Percentiles rank a stretch among this genome's conserved stretches.
Conservation (phyloP, 805 yeast species). For the Saccharomycopsis javanensis region DNA sequence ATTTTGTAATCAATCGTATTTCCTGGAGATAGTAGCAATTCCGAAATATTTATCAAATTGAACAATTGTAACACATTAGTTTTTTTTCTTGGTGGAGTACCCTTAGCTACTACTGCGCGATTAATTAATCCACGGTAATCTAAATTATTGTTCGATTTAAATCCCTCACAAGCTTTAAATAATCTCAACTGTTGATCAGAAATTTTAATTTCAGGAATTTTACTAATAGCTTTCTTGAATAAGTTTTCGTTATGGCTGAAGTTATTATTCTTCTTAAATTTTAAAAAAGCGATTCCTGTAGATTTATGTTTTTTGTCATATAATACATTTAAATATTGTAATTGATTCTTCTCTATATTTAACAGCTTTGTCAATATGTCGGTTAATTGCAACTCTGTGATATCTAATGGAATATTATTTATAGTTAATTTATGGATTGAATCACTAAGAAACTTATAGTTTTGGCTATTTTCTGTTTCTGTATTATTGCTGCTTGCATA, state of each 20-base stretch:
- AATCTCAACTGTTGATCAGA: constrained; percentile 30
- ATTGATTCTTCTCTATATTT: constrained; percentile 30
- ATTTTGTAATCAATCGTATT: constrained; percentile 43
- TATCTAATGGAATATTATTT: constrained; percentile 34
- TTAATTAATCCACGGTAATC: constrained; percentile 21
- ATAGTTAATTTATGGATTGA: constrained; percentile 39
- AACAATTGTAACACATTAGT: constrained; percentile 51
- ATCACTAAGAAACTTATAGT: constrained; percentile 27
- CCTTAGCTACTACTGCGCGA: constrained; percentile 19
- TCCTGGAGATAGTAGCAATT: neutral
- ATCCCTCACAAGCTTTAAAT: constrained; percentile 32
- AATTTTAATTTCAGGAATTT: constrained; percentile 29
- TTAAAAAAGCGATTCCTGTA: constrained; percentile 50
- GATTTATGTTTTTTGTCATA: constrained; percentile 42
- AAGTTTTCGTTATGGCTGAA: constrained; percentile 12
- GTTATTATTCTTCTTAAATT: constrained; percentile 23
- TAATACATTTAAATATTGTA: constrained; percentile 22
- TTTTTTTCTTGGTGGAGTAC: constrained; percentile 25
- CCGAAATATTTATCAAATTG: constrained; percentile 38
- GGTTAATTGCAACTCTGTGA: constrained; percentile 34
- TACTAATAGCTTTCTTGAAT: constrained; percentile 25
- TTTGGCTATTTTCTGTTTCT: constrained; percentile 24
- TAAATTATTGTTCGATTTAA: constrained; percentile 18
- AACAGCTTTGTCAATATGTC: constrained; percentile 24
- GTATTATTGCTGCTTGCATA: constrained; percentile 18